Base-by-base conservation (phyloP, 225 moss, liverwort and hornwort genomes). In the Ulota crispa region DNA sequence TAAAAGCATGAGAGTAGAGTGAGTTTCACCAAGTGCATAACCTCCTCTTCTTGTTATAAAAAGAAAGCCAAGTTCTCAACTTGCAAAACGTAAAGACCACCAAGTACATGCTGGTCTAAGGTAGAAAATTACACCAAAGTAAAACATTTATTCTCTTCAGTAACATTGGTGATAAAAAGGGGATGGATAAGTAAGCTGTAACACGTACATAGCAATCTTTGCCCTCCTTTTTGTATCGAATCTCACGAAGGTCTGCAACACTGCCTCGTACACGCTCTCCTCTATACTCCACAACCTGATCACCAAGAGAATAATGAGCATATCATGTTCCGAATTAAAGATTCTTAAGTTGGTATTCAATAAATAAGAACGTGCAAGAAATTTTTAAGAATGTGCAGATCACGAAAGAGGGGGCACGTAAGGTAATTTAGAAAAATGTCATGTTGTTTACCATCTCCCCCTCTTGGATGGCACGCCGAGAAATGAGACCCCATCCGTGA, bases 131-230 rank as follows among this genome's bases (percentile, higher is more conserved):
- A 62, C 23, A 59, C 61, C 27, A 11, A 27, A 61, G 23, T 52
- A 75, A 47, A 73, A 18, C 60, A 68, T 60, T 42, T 72, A 66
- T 7, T 19, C 60, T 31, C 79, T 67, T 18, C 9, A 53, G 59
- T 42, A 66, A 73, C 47, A 30, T 73, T 26, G 14, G 28, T 21
- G 32, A 11, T 32, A 28, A 50, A n/a, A 18, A 60, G 8, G 75
- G 64, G 36, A 79, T 53, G 9, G 37, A 34, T 39, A 43, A 53
- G 55, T 37, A 64, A 64, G 72, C 19, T 64, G 39, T 24, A 66
- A 66, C 42, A 89, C 96, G 85, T 89, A 99, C 99, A 85, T 99
- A 99, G 80, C 99, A 99, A 86, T 99, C 99, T 85, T 96, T 99
- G 72, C 94, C 96, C 89, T 96, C 92, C 76, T 87, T 85, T 80